Conservation (phyloP, 2,329 filamentous ascomycete genomes). For the Talaromyces albobiverticillius region DNA sequence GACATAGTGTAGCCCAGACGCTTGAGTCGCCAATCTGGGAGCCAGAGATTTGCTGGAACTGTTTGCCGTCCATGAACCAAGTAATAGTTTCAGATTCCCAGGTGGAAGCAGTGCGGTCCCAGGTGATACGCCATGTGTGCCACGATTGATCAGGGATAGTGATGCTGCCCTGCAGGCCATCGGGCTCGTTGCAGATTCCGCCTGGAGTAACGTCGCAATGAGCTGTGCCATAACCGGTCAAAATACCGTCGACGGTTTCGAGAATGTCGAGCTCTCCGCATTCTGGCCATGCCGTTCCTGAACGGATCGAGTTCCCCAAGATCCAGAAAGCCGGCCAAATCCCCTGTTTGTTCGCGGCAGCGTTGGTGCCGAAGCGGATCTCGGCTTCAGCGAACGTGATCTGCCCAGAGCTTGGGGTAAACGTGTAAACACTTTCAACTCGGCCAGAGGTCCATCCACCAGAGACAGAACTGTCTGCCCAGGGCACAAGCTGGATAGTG, state of each 20-base stretch:
- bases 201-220: slow-evolving; percentile 14
- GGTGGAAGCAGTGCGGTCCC: slow-evolving; percentile 9
- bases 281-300: slow-evolving; percentile 9
- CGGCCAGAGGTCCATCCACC: slow-evolving; percentile 14
- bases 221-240: slow-evolving; percentile 13
- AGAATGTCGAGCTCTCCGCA: slow-evolving; percentile 14
- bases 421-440: slow-evolving; percentile 13
- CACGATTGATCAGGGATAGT: slow-evolving; percentile 13
- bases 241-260: slow-evolving; percentile 9
- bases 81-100: slow-evolving; percentile 14
- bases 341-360: slow-evolving; percentile 7
- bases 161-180: slow-evolving; percentile 5
- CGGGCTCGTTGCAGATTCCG: slow-evolving; percentile 13
- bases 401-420: slow-evolving; percentile 7
- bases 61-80: slow-evolving; percentile 14
- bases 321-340: slow-evolving; percentile 15
- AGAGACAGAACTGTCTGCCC: slow-evolving; percentile 11
- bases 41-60: slow-evolving; percentile 11
- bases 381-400: slow-evolving; percentile 12
- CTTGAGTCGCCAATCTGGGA: slow-evolving; percentile 4
- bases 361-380: slow-evolving; percentile 12
- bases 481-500: slow-evolving; percentile 12
- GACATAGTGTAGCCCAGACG: slow-evolving; percentile 11
- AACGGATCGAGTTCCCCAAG: slow-evolving; percentile 7
- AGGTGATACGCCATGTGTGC: slow-evolving; percentile 15